Conservation (phyloP, 352 stramenopile species). For the Pythium sp. region DNA sequence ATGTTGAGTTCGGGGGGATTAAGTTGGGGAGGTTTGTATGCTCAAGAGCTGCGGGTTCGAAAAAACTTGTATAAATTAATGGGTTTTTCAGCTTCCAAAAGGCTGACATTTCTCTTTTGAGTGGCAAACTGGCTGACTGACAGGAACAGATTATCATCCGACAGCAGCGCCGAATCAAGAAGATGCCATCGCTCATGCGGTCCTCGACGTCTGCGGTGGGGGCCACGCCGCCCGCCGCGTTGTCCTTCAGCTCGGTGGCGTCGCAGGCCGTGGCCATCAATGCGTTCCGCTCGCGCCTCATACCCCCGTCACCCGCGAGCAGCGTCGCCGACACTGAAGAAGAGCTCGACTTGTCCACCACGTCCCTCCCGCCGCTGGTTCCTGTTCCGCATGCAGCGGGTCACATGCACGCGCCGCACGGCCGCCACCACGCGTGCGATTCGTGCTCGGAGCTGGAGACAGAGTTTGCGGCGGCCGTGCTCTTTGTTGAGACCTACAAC, state of each 20-base stretch:
- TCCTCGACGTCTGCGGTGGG: constrained; percentile 17
- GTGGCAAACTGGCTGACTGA: background rate
- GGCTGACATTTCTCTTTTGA: background rate
- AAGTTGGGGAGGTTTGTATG: too few species aligned
- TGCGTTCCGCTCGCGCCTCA: constrained; percentile 37
- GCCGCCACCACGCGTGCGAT: constrained; percentile 30
- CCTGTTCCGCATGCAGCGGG: constrained; percentile 14
- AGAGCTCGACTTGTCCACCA: constrained; percentile 29
- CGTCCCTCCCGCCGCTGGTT: constrained; percentile 33
- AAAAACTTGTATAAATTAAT: constrained; percentile 5
- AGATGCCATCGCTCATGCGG: constrained; percentile 41
- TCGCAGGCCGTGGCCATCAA: constrained; percentile 45
- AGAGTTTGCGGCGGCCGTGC: constrained; percentile 68
- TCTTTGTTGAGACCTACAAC: constrained; percentile 82
- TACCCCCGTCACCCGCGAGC: constrained; percentile 27
- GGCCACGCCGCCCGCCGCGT: constrained; percentile 7
- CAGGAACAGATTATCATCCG: constrained; percentile 3
- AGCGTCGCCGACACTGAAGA: constrained; percentile 38
- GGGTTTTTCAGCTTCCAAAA: background rate
- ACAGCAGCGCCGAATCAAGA: constrained; percentile 21
- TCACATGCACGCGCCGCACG: constrained; percentile 19
- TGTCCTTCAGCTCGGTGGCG: constrained; percentile 35
- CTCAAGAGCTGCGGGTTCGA: too few species aligned
- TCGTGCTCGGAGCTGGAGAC: constrained; percentile 59
- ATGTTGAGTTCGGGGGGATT: too few species aligned